Base-by-base conservation (phyloP, 2,329 filamentous ascomycete species). In the Fusarium guadeloupense region DNA sequence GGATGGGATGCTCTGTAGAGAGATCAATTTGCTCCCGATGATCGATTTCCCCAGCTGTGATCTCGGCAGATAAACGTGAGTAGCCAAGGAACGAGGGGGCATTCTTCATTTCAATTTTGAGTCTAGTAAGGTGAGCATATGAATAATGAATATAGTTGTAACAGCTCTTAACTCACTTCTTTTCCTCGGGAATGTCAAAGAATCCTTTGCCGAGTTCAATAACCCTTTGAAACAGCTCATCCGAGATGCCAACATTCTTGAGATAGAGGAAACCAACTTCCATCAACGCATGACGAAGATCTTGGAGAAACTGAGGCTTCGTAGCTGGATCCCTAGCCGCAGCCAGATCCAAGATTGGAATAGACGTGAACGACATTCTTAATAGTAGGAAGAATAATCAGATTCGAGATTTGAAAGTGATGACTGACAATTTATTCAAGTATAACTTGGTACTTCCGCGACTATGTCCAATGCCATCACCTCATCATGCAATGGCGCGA, bases 241-340 rank as follows among this genome's bases (percentile, higher is more conserved):
- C 83, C 6, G 89, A 80, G 44, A 94, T 87, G 19, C 89, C 90
- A 3, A 91, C 88, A 70, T 96, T 93, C 71, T 88, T 89, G 59
- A 96, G 84, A 71, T 96, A 96, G 19, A 96, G 75, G 70, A 96
- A 96, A 2, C 92, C 92, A n/a, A 96, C 90, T 72, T 94, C 89
- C 69, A 96, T 85, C 26, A 96, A 78, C 0, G 91, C 91, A 74
- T 90, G 81, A 14, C 90, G 89, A 26, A 96, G 82, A 48, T 91
- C 81, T 1, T 79, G 75, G 0, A 96, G 83, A 69, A 96, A 95
- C 26, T 77, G 78, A 3, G 89, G 83, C 76, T 95, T 96, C 1
- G 89, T 88, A 6, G 78, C 77, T 16, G 85, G 81, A 65, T 87
- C 77, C 62, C 81, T 79, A 33, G 91, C 89, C 19, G 84, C 79